Conservation (phyloP, 1,139 yeast genomes). For the Protomyces inouyei region DNA sequence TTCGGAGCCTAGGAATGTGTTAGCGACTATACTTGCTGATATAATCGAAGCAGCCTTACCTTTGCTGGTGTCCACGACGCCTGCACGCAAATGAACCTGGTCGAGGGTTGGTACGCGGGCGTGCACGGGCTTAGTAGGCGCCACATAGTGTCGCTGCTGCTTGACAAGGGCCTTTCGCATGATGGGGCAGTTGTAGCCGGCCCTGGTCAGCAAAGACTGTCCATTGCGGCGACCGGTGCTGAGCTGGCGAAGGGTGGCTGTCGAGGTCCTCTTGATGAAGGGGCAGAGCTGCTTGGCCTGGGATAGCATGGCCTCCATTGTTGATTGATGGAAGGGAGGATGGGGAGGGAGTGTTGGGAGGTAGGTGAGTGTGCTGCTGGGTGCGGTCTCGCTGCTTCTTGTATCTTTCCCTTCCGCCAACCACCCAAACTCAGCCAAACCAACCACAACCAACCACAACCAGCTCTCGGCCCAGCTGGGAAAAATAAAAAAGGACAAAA, state of each 20-base stretch:
- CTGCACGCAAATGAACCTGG: conserved; percentile 40
- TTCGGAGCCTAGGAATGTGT: conserved; percentile 13
- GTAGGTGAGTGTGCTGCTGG: not conserved
- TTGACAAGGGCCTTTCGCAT: conserved; percentile 69
- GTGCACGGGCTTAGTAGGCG: conserved; percentile 50
- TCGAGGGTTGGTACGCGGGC: conserved; percentile 36
- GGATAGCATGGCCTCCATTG: conserved; percentile 75
- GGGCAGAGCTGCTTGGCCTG: conserved; percentile 82
- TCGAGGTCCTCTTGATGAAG: conserved; percentile 61
- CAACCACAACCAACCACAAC: too few relatives aligned
- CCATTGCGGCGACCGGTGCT: conserved; percentile 40
- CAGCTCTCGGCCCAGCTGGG: too few relatives aligned
- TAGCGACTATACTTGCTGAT: conserved; percentile 1
- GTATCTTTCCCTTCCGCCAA: not conserved
- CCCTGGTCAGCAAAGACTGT: conserved; percentile 48
- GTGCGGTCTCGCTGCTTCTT: not conserved
- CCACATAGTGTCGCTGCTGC: conserved; percentile 47
- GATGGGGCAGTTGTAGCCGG: conserved; percentile 79
- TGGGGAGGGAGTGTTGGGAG: not conserved
- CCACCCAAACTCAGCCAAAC: too few relatives aligned
- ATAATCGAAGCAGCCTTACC: conserved; percentile 27
- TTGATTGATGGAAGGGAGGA: not conserved
- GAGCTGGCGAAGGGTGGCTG: conserved; percentile 56
- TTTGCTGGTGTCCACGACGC: conserved; percentile 36
- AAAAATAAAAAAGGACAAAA: too few relatives aligned